These are phyloP conservation scores for Xylaria sp. DNA, from an alignment of 2,329 filamentous ascomycete genomes.

Conservation along the genomic window DNA sequence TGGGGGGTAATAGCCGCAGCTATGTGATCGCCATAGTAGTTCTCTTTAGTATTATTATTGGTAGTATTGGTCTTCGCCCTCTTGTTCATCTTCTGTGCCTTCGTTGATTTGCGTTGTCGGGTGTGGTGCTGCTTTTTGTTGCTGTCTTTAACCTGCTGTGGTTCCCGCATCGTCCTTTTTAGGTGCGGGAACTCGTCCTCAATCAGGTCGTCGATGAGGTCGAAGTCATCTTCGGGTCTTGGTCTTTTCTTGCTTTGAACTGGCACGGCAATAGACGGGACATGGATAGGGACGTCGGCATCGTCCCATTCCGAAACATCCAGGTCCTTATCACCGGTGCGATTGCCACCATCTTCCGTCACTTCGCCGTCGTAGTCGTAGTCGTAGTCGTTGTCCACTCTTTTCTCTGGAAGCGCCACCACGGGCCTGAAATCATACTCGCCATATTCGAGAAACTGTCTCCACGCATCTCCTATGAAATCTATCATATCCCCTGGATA, in stretches of 20 bases:
- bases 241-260: not conserved
- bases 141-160: not conserved
- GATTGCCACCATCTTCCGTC: not conserved
- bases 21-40: too few species aligned
- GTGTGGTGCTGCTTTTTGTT: not conserved
- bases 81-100: not conserved
- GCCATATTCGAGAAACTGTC: conserved; percentile 32
- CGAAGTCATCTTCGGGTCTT: conserved; percentile 10
- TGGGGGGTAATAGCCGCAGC: too few species aligned
- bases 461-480: conserved; percentile 39
- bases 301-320: conserved; percentile 41
- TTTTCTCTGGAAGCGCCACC: not conserved
- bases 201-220: conserved; percentile 41
- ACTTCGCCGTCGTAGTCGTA: not conserved
- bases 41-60: not conserved
- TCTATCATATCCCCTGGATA: conserved; percentile 31
- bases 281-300: conserved; percentile 30
- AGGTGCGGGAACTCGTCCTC: conserved; percentile 43
- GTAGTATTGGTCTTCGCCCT: not conserved
- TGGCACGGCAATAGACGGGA: not conserved
- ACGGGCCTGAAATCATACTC: conserved; percentile 7
- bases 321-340: not conserved
- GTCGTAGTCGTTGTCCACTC: too few species aligned
- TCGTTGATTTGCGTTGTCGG: not conserved
- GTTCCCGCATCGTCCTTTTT: not conserved